phyloP scores from a whole-genome alignment of 305 asterid genomes.

The Lippia alba region DNA sequence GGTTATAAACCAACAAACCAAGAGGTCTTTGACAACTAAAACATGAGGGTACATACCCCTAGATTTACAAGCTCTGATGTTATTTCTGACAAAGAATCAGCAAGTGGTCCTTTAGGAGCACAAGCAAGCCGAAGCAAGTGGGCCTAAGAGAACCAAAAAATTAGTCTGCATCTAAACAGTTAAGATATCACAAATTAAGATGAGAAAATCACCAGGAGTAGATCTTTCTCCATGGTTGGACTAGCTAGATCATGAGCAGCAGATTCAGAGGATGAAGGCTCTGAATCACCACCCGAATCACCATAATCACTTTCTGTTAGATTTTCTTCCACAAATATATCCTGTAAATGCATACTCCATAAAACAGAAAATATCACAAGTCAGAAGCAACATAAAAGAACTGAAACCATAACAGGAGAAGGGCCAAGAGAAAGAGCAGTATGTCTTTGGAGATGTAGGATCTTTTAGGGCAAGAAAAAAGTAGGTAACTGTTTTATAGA shows the following conservation, averaged over 20 bases:
- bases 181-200: constrained; percentile 3
- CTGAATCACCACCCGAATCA: constrained; percentile 55
- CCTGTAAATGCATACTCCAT: constrained; percentile 46
- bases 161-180: constrained; percentile 29
- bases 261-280: constrained; percentile 49
- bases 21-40: constrained; percentile 23
- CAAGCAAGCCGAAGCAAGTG: constrained; percentile 96
- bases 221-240: constrained; percentile 67
- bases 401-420: background rate
- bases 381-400: constrained; percentile 21
- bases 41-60: constrained; percentile 62
- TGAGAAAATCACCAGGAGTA: constrained; percentile 70
- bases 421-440: background rate
- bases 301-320: constrained; percentile 50
- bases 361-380: constrained; percentile 18
- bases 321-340: constrained; percentile 58
- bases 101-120: constrained; percentile 77
- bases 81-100: constrained; percentile 81
- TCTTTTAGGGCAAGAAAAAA: constrained; percentile 20
- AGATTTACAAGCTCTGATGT: constrained; percentile 79
- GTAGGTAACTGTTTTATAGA: constrained; percentile 11
- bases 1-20: constrained; percentile 11
- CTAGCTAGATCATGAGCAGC: constrained; percentile 50
- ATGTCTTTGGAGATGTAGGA: background rate
- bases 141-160: constrained; percentile 56